Evolutionary conservation across 129 eudicot species (phyloP).

Genomic region (Tagetes patula): DNA sequence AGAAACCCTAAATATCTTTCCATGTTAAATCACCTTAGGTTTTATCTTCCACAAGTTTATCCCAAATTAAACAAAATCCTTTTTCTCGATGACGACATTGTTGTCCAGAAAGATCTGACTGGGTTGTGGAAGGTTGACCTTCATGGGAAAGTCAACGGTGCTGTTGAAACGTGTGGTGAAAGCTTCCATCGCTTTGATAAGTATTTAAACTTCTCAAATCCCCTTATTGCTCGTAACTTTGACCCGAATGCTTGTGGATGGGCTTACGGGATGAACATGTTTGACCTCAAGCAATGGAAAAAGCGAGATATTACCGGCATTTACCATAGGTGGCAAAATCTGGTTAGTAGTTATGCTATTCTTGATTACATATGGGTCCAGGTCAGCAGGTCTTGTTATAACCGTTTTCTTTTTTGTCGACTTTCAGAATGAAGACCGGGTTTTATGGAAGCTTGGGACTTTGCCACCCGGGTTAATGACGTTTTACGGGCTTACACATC

Average conservation of each 20-base stretch:
- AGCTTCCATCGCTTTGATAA: slow-evolving; percentile 98
- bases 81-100: slow-evolving; percentile 95
- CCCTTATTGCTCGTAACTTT: slow-evolving; percentile 85
- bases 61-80: slow-evolving; percentile 86
- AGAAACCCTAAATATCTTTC: slow-evolving; percentile 96
- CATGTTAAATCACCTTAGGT: slow-evolving; percentile 88
- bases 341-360: slow-evolving; percentile 46
- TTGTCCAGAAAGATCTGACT: slow-evolving; percentile 95
- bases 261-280: slow-evolving; percentile 99
- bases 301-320: slow-evolving; percentile 97
- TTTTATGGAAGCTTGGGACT: slow-evolving; percentile 93
- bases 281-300: slow-evolving; percentile 97
- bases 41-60: slow-evolving; percentile 92
- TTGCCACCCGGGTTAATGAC: slow-evolving; percentile 94
- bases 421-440: slow-evolving; percentile 78
- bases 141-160: slow-evolving; percentile 91
- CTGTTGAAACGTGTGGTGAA: slow-evolving; percentile 97
- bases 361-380: not conserved
- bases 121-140: slow-evolving; percentile 89
- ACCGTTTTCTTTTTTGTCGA: not conserved
- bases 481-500: slow-evolving; percentile 86
- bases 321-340: slow-evolving; percentile 94
- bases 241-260: slow-evolving; percentile 99
- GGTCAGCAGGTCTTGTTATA: not conserved
- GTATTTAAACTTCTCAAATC: slow-evolving; percentile 92